These are phyloP conservation scores for Tricholoma terreum DNA, from an alignment of 768 basidiomycete species.

Conservation along the genomic window DNA sequence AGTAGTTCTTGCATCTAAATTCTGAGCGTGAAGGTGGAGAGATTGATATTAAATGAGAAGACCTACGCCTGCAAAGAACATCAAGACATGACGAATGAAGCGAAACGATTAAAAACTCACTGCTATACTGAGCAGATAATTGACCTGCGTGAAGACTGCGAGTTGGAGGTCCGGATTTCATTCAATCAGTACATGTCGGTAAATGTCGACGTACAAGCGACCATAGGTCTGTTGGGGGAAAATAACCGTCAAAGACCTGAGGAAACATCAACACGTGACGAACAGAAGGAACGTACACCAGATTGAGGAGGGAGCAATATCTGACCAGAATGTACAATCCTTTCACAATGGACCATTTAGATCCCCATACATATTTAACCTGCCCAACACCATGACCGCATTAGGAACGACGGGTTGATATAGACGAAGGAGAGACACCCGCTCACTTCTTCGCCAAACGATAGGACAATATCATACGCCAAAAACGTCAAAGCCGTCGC, in stretches of 20 bases:
- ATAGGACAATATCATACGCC: neutral
- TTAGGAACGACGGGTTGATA: neutral
- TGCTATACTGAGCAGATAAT: neutral
- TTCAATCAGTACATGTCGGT: neutral
- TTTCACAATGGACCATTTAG: neutral
- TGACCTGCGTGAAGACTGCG: neutral
- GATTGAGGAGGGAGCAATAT: neutral
- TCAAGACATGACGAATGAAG: neutral
- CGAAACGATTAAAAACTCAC: neutral
- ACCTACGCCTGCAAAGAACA: neutral
- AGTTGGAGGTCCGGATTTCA: neutral
- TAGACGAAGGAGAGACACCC: neutral
- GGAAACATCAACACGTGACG: too few species aligned
- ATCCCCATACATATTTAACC: conserved; percentile 1
- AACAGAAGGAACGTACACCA: neutral
- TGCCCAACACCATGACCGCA: neutral
- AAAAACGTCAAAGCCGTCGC: neutral
- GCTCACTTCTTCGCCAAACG: neutral
- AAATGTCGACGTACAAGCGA: neutral
- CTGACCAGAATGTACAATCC: neutral
- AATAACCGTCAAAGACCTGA: neutral
- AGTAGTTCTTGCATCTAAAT: neutral
- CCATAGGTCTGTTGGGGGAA: neutral
- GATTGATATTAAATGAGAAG: too few species aligned
- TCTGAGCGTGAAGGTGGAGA: neutral